A percentile compares a stretch with the other conserved stretches of the same genome.
phyloP scores from a whole-genome alignment of 768 basidiomycete species.

The Naganishia friedmannii region DNA sequence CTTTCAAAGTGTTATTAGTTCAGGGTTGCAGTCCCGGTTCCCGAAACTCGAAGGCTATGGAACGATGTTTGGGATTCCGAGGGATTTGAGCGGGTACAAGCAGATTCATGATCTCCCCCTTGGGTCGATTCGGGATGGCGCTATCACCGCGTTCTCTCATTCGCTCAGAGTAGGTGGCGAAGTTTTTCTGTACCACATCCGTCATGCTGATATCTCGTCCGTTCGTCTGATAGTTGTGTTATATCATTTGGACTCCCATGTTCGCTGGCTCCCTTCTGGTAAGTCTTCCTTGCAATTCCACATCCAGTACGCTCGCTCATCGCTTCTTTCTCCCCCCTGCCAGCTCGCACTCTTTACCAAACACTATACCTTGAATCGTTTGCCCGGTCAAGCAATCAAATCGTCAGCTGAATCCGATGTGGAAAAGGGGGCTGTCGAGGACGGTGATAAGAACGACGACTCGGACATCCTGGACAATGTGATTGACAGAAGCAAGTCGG shows the following conservation, averaged over 20 bases:
- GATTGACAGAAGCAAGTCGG: slow-evolving; percentile 11
- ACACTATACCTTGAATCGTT: slow-evolving; percentile 34
- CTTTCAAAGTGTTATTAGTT: slow-evolving; percentile 47
- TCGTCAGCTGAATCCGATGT: background rate
- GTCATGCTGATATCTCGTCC: background rate
- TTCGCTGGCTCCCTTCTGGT: slow-evolving; percentile 29
- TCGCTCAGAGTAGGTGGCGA: slow-evolving; percentile 36
- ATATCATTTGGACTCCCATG: slow-evolving; percentile 36
- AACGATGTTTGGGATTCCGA: slow-evolving; percentile 41
- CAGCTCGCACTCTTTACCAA: slow-evolving; percentile 37
- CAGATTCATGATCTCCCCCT: slow-evolving; percentile 44
- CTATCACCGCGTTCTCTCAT: slow-evolving; percentile 46
- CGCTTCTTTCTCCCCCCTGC: background rate
- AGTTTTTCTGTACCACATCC: background rate
- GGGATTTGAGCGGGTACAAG: slow-evolving; percentile 41
- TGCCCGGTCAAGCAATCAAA: slow-evolving; percentile 13
- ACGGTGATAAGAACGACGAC: background rate
- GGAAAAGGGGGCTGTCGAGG: background rate
- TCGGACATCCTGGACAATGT: background rate
- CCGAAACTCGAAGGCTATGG: slow-evolving; percentile 44
- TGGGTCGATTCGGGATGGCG: slow-evolving; percentile 38
- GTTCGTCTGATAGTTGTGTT: slow-evolving; percentile 29
- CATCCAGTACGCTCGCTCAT: background rate
- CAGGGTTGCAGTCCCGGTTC: slow-evolving; percentile 41
- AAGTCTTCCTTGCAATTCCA: background rate